Base-by-base conservation (phyloP, 495 filamentous ascomycete species). In the Penicillium bialowiezense region DNA sequence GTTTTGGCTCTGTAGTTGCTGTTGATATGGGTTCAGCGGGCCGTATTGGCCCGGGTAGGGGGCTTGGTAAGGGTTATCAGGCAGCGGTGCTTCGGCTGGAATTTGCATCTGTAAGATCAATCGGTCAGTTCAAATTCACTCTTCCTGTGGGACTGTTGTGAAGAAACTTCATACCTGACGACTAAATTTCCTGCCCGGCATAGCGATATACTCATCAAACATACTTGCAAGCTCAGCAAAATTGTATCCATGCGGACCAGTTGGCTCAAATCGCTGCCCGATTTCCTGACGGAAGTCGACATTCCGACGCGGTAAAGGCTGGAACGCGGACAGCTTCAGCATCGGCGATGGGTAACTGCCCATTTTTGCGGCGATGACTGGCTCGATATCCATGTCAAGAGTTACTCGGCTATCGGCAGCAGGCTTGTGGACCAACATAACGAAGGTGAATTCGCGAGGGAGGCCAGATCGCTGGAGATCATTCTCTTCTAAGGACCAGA, bases 391-490 rank as follows among this genome's bases (percentile, higher is more conserved):
- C 5, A 75, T 50, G 1, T 47, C 52, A 26, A 75, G 56, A 1
- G 41, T 41, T 3, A 73, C 35, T 0, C 50, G 50, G 39, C 61
- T 67, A n/a, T 68, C 52, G 6, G 62, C 58, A 3, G 51, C 39
- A 0, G 67, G 71, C 24, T 75, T 73, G 31, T 71, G 63, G n/a
- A 77, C 54, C 29, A 80, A 52, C 69, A 80, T 70, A 6, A 75
- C 72, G 54, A 80, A 79, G 14, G 76, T 78, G 46, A 80, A 79
- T 40, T 80, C 77, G 9, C 76, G 65, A n/a, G 77, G 77, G 1
- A 80, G 60, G 7, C 77, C 77, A 5, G 75, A 74, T 7, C 64
- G 63, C 51, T 80, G 76, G 10, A 78, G 58, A 24, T 48, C 62
- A 42, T 80, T 80, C 38, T 80, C 77, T 34, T 77, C 71, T 1